Percentiles rank a stretch among this genome's conserved stretches.
Evolutionary conservation across 1,284 basidiomycete species (phyloP).

Genomic region (Fomitopsis schrenkii): DNA sequence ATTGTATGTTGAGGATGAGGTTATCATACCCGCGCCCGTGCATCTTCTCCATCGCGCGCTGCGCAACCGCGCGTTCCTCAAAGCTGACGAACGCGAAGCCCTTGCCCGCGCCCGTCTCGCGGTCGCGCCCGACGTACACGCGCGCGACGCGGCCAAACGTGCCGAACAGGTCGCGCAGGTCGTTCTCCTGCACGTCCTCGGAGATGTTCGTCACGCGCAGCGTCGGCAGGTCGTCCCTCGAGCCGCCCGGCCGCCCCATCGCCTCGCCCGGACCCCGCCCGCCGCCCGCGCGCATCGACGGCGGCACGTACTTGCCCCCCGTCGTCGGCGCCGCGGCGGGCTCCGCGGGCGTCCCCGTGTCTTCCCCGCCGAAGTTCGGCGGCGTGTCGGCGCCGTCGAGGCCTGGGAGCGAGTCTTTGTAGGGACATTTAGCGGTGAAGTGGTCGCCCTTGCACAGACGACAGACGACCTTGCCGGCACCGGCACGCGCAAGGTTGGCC

Average conservation of each 20-base stretch:
- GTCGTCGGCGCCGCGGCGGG: constrained; percentile 39
- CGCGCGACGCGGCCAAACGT: constrained; percentile 80
- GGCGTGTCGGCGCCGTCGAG: constrained; percentile 58
- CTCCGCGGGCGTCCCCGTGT: constrained; percentile 35
- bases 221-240: constrained; percentile 91
- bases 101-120: constrained; percentile 93
- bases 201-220: constrained; percentile 97
- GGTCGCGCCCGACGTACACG: constrained; percentile 93
- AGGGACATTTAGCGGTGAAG: constrained; percentile 98
- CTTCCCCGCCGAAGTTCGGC: constrained; percentile 49
- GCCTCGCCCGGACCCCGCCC: constrained; percentile 79
- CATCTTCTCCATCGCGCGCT: constrained; percentile 90
- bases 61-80: constrained; percentile 77
- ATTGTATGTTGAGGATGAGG: constrained; percentile 82
- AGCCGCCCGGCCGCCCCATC: constrained; percentile 61
- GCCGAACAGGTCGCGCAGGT: constrained; percentile 90
- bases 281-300: constrained; percentile 71
- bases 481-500: constrained; percentile 62
- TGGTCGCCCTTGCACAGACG: constrained; percentile 96
- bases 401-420: constrained; percentile 90
- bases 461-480: constrained; percentile 88
- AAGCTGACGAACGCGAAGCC: constrained; percentile 97
- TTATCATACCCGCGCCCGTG: constrained; percentile 92
- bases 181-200: constrained; percentile 93
- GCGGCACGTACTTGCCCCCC: constrained; percentile 89